Base-by-base conservation (phyloP, 352 stramenopile species). In the Phytophthora megakarya region DNA sequence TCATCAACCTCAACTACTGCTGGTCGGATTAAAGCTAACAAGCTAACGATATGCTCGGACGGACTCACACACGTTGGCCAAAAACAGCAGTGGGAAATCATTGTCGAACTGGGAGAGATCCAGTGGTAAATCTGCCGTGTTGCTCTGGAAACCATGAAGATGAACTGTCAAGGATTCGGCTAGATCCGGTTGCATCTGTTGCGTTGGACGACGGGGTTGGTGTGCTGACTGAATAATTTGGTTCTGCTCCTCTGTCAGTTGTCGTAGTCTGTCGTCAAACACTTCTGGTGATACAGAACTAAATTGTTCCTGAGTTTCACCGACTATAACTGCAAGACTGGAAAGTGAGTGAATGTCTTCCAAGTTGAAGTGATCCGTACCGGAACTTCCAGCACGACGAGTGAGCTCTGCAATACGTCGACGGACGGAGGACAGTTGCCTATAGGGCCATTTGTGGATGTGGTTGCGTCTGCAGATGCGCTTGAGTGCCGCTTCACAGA, bases 401-500 rank as follows among this genome's bases (percentile, higher is more conserved):
- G 73, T 58, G 2, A 85, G 62, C 7, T 81, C 68, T 11, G 61
- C 38, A 38, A 90, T 88, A 22, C 79, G 79, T 22, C 76, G 73
- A 37, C 65, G 61, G 16, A 91, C 72, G 9, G 81, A 91, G n/a
- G 81, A 72, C 6, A 91, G 45, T 43, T 90, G 76, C 44, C 85
- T 73, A 46, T 86, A 94, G 15, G 85, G 85, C 85, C 85, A 94
- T 46, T 88, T 88, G 21, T 60, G 69, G 53, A 94, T 88, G 39
- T 62, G 59, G 53, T 91, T 89, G 32, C 81, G 81, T 23, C 85
- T 80, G 42, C 85, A 94, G 35, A 92, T 88, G 2, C 85, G 82
- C 72, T 92, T 94, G 11, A 94, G 61, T n/a, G 85, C 85, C n/a
- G 81, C 85, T 49, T 94, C 85, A 16, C 84, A 94, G 23, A 92